Evolutionary conservation across 1,284 basidiomycete species (phyloP).

Genomic region (Malassezia obtusa): DNA sequence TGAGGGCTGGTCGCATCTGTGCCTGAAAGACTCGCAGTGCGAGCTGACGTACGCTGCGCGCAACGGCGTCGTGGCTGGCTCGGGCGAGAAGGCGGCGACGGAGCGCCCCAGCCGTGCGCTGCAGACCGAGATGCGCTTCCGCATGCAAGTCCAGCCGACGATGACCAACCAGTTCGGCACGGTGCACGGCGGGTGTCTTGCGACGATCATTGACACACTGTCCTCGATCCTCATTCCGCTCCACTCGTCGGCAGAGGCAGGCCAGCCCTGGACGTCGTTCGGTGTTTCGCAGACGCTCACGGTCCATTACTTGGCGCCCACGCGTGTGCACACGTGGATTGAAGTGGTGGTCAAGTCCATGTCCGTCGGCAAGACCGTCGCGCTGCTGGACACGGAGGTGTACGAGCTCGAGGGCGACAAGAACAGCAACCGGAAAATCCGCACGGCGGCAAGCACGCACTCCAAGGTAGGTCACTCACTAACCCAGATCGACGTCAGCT

Average conservation of each 20-base stretch:
- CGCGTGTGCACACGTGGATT: slow-evolving; percentile 29
- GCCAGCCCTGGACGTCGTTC: slow-evolving; percentile 34
- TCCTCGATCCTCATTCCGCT: slow-evolving; percentile 15
- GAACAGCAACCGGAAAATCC: slow-evolving; percentile 5
- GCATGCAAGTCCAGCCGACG: slow-evolving; percentile 1
- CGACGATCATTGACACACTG: slow-evolving; percentile 9
- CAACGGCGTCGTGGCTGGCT: slow-evolving; percentile 11
- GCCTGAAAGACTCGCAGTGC: neutral
- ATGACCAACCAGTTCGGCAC: slow-evolving; percentile 13
- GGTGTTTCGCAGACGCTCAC: slow-evolving; percentile 40
- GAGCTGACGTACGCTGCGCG: slow-evolving; percentile 5
- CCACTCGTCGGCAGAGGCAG: slow-evolving; percentile 25
- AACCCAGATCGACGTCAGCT: slow-evolving; percentile 2
- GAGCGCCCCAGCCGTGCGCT: slow-evolving; percentile 12
- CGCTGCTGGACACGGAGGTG: slow-evolving; percentile 27
- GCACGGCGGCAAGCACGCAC: slow-evolving; percentile 4
- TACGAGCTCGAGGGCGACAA: slow-evolving; percentile 13
- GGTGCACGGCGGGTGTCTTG: slow-evolving; percentile 14
- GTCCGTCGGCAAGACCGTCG: slow-evolving; percentile 27
- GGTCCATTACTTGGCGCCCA: slow-evolving; percentile 35
- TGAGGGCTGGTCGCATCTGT: neutral
- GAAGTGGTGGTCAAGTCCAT: slow-evolving; percentile 32
- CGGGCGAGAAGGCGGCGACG: neutral
- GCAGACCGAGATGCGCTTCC: slow-evolving; percentile 6
- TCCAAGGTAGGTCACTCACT: neutral